Evolutionary conservation across 306 rosid genomes (phyloP).

Genomic region (Trichosanthes cucumerina): DNA sequence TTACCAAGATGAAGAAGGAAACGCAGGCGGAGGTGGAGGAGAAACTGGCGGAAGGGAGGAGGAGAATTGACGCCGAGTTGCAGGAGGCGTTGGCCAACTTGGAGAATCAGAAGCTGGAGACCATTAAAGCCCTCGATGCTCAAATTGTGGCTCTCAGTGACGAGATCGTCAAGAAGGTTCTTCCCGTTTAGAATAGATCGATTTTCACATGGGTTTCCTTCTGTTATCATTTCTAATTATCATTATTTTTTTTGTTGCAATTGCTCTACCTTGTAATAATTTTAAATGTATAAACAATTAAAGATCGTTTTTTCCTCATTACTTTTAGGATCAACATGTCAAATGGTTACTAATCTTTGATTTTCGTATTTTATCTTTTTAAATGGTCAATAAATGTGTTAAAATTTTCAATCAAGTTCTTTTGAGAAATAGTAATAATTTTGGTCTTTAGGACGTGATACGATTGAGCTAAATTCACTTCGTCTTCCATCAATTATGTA

Average conservation of each 20-base stretch:
- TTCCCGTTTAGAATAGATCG: slow-evolving; percentile 38
- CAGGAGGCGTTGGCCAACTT: slow-evolving; percentile 60
- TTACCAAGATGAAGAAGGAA: slow-evolving; percentile 85
- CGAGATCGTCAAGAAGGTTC: slow-evolving; percentile 88
- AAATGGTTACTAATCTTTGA: too few relatives aligned
- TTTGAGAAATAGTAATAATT: too few relatives aligned
- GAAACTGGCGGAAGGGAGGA: slow-evolving; percentile 68
- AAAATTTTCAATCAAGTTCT: too few relatives aligned
- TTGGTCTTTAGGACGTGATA: too few relatives aligned
- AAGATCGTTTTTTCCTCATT: neutral
- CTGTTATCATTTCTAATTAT: neutral
- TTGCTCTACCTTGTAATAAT: neutral
- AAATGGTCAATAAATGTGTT: too few relatives aligned
- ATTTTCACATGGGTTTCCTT: neutral
- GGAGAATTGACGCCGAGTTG: slow-evolving; percentile 74
- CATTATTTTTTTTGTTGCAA: too few relatives aligned
- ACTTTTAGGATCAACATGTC: too few relatives aligned
- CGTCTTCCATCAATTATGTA: too few relatives aligned
- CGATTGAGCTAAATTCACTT: too few relatives aligned
- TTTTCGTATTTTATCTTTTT: too few relatives aligned
- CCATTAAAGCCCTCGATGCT: slow-evolving; percentile 66
- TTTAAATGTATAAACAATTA: neutral
- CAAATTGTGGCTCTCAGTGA: slow-evolving; percentile 66
- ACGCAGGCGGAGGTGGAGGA: slow-evolving; percentile 73
- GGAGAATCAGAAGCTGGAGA: slow-evolving; percentile 74